Evolutionary conservation across 2,329 filamentous ascomycete species (phyloP).

Genomic region (Rutstroemia sp.): DNA sequence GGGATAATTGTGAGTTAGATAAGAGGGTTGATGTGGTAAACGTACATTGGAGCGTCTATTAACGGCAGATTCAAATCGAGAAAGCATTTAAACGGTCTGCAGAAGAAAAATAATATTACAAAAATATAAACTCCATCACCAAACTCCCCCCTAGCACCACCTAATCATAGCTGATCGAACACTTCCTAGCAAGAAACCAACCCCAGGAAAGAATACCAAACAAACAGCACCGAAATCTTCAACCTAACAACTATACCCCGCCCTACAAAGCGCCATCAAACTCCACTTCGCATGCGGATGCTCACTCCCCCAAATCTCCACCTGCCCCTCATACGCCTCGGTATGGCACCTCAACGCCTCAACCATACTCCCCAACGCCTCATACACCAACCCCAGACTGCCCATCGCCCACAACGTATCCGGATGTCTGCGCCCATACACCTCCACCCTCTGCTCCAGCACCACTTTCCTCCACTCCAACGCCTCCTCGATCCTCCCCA

Average conservation of each 20-base stretch:
- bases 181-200: too few relatives aligned
- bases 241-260: neutral
- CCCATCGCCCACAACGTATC: constrained; percentile 9
- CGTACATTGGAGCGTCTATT: too few relatives aligned
- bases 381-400: neutral
- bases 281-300: constrained; percentile 4
- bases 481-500: neutral
- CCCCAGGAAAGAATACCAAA: too few relatives aligned
- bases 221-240: too few relatives aligned
- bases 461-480: neutral
- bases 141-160: too few relatives aligned
- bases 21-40: too few relatives aligned
- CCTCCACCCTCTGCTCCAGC: neutral
- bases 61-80: too few relatives aligned
- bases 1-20: too few relatives aligned
- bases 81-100: too few relatives aligned
- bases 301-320: neutral
- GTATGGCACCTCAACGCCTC: neutral
- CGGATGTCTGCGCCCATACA: neutral
- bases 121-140: too few relatives aligned
- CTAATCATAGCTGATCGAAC: too few relatives aligned
- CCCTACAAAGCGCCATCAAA: neutral
- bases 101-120: too few relatives aligned
- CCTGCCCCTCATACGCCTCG: neutral
- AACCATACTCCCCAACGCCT: neutral